These are phyloP conservation scores for Suillus subluteus DNA, from an alignment of 768 basidiomycete species.

Conservation along the genomic window DNA sequence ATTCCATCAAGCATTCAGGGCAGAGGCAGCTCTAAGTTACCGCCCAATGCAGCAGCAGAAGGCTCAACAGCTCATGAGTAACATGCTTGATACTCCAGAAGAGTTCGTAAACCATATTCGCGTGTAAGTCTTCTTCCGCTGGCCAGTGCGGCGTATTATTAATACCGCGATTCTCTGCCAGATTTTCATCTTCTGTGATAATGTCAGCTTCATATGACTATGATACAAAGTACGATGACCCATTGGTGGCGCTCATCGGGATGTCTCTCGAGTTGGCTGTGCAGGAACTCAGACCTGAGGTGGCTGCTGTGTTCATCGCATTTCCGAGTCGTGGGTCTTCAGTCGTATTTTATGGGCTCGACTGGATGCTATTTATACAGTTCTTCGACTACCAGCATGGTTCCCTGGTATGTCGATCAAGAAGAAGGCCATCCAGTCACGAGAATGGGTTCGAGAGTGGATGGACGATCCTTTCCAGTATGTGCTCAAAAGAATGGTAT, in stretches of 20 bases:
- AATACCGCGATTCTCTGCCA: slow-evolving; percentile 13
- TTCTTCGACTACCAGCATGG: slow-evolving; percentile 31
- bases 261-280: slow-evolving; percentile 29
- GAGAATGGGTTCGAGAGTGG: slow-evolving; percentile 22
- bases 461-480: slow-evolving; percentile 26
- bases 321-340: slow-evolving; percentile 17
- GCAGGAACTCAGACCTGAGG: slow-evolving; percentile 27
- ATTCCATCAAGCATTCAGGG: slow-evolving; percentile 40
- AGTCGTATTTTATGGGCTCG: slow-evolving; percentile 3
- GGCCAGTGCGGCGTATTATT: not conserved
- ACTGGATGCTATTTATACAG: slow-evolving; percentile 16
- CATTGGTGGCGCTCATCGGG: slow-evolving; percentile 28
- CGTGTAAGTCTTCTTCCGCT: not conserved
- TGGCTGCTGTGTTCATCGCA: slow-evolving; percentile 20
- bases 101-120: slow-evolving; percentile 14
- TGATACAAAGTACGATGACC: slow-evolving; percentile 33
- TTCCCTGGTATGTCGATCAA: slow-evolving; percentile 35
- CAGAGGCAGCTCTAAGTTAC: slow-evolving; percentile 27
- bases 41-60: slow-evolving; percentile 37
- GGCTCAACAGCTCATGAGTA: slow-evolving; percentile 30
- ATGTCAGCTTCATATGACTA: slow-evolving; percentile 38
- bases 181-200: slow-evolving; percentile 31
- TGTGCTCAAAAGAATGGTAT: slow-evolving; percentile 18
- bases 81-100: slow-evolving; percentile 30
- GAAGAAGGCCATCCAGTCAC: slow-evolving; percentile 23